phyloP scores from a whole-genome alignment of 495 filamentous ascomycete species.

The Aspergillus bertholletiae region DNA sequence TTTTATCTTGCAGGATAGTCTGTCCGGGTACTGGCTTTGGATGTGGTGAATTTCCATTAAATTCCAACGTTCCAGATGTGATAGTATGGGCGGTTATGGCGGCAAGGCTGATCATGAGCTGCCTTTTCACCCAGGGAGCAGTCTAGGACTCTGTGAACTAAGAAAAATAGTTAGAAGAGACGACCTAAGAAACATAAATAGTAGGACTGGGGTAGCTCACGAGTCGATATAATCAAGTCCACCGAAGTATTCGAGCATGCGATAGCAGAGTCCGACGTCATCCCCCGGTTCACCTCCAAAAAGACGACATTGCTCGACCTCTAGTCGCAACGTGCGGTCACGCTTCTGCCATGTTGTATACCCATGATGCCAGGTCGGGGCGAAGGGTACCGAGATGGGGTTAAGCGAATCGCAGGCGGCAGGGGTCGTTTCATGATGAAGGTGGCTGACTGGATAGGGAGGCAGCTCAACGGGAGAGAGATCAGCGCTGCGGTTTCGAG shows the following conservation, averaged over 20 bases:
- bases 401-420: constrained; percentile 1
- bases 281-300: constrained; percentile 48
- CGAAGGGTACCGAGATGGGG: constrained; percentile 20
- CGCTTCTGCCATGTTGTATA: constrained; percentile 35
- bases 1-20: background rate
- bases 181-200: background rate
- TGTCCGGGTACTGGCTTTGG: background rate
- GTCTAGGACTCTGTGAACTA: constrained; percentile 14
- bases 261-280: constrained; percentile 41
- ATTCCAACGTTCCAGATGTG: background rate
- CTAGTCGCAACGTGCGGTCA: constrained; percentile 27
- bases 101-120: background rate
- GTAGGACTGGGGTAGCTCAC: constrained; percentile 24
- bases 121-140: constrained; percentile 16
- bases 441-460: constrained; percentile 6
- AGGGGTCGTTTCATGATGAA: constrained; percentile 1
- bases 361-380: constrained; percentile 43
- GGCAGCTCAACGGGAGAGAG: constrained; percentile 13
- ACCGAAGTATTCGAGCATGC: constrained; percentile 48
- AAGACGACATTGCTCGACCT: constrained; percentile 39
- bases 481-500: constrained; percentile 27
- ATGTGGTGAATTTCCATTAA: background rate
- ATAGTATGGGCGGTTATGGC: background rate
- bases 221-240: constrained; percentile 47
- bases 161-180: background rate